Evolutionary conservation across 345 rosid genomes (phyloP).

Genomic region (Hirschfeldia incana): DNA sequence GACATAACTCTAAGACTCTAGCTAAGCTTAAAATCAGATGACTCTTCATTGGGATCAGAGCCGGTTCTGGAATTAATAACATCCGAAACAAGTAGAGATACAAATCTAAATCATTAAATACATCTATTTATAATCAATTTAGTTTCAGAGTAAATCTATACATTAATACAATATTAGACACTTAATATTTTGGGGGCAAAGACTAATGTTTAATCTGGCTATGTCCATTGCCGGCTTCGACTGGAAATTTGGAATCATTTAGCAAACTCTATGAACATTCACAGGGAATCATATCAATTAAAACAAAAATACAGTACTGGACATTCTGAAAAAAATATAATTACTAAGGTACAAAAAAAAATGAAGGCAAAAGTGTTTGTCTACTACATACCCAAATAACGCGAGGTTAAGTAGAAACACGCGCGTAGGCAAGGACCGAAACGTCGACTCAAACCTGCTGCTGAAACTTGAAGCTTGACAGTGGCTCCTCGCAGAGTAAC

Average conservation of each 20-base stretch:
- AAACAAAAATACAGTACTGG: background rate
- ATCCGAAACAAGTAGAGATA: too few species aligned
- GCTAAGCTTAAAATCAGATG: too few species aligned
- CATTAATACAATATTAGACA: too few species aligned
- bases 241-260: background rate
- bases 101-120: too few species aligned
- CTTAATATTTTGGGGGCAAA: background rate
- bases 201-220: too few species aligned
- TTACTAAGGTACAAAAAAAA: background rate
- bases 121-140: too few species aligned
- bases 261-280: background rate
- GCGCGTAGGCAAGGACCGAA: slow-evolving; percentile 68
- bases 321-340: background rate
- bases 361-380: background rate
- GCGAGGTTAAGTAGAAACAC: slow-evolving; percentile 66
- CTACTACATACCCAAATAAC: slow-evolving; percentile 66
- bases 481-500: slow-evolving; percentile 25
- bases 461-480: slow-evolving; percentile 21
- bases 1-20: too few species aligned
- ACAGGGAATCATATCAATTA: background rate
- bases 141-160: too few species aligned
- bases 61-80: too few species aligned
- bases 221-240: background rate
- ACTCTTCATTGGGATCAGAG: too few species aligned
- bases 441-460: slow-evolving; percentile 24